Evolutionary conservation across 2,329 filamentous ascomycete species (phyloP).

Genomic region (Colletotrichum sp.): DNA sequence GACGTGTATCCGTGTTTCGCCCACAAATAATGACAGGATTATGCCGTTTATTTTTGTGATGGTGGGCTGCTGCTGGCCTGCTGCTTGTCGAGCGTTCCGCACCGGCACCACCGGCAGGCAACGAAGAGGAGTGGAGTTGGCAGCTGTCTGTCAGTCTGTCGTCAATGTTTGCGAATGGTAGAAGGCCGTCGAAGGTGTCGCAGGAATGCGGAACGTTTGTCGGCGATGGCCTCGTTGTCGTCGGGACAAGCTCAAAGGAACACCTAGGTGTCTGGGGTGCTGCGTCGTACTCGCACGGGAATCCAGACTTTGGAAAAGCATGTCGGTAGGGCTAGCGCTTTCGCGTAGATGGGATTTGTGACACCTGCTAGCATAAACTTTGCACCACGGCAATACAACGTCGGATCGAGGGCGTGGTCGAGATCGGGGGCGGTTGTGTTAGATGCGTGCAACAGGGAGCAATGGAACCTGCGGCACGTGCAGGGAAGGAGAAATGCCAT

Average conservation of each 20-base stretch:
- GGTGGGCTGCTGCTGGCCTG: background rate
- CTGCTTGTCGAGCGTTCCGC: background rate
- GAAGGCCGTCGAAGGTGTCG: background rate
- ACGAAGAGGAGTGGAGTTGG: background rate
- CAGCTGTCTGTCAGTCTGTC: background rate
- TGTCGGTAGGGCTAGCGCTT: background rate
- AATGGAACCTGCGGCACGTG: background rate
- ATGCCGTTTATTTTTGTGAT: background rate
- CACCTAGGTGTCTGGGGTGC: background rate
- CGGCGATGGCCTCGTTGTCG: background rate
- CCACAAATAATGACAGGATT: background rate
- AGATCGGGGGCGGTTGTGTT: background rate
- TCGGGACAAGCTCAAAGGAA: background rate
- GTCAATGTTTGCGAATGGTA: background rate
- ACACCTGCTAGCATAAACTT: background rate
- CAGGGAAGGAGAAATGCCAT: background rate
- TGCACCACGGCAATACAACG: slow-evolving; percentile 5
- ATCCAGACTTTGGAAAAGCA: background rate
- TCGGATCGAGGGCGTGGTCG: background rate
- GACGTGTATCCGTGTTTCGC: background rate
- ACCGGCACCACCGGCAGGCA: slow-evolving; percentile 1
- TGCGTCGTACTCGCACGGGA: background rate
- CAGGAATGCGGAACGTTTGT: background rate
- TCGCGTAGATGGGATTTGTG: background rate
- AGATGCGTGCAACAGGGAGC: background rate